A percentile compares a stretch with the other conserved stretches of the same genome.
Evolutionary conservation across 306 rosid genomes (phyloP).

Genomic region (Sicyos edulis): DNA sequence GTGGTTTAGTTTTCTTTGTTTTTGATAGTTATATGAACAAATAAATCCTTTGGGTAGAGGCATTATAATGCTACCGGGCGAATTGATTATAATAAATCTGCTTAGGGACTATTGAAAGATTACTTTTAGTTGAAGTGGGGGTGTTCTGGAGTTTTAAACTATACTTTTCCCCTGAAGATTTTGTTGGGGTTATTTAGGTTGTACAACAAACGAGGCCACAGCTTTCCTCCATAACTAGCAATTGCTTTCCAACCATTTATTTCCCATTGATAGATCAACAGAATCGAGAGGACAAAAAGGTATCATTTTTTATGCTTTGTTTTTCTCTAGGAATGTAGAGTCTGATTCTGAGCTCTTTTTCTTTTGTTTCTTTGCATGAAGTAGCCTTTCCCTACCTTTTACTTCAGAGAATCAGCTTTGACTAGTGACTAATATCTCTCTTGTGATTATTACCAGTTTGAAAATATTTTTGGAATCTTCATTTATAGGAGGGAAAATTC

Average conservation of each 20-base stretch:
- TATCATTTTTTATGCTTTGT: conserved; percentile 31
- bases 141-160: conserved; percentile 7
- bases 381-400: background rate
- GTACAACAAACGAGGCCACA: conserved; percentile 43
- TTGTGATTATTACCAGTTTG: background rate
- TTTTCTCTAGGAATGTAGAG: conserved; percentile 18
- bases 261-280: conserved; percentile 53
- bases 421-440: background rate
- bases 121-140: conserved; percentile 19
- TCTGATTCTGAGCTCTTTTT: conserved; percentile 10
- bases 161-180: conserved; percentile 37
- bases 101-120: background rate
- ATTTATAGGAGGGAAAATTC: background rate
- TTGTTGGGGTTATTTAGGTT: conserved; percentile 58
- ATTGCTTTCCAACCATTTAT: conserved; percentile 39
- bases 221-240: conserved; percentile 41
- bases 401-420: background rate
- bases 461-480: background rate
- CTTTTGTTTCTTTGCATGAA: background rate
- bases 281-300: conserved; percentile 61
- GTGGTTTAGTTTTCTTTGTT: background rate
- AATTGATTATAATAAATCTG: background rate
- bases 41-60: background rate
- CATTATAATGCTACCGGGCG: background rate
- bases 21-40: background rate